Base-by-base conservation (phyloP, 441 rosid species). In the Croton setiger region DNA sequence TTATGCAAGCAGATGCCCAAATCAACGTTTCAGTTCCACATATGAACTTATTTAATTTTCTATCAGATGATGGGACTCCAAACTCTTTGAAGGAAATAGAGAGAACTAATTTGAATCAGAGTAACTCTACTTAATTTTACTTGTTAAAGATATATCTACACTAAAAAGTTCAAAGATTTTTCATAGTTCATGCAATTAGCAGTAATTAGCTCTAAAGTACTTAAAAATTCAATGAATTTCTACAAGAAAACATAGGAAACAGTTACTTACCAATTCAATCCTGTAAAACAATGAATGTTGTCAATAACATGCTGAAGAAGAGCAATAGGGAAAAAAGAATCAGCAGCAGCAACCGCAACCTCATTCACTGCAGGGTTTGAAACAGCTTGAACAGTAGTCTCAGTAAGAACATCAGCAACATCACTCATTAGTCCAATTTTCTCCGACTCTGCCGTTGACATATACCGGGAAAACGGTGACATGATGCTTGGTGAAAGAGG, bases 291-390 rank as follows among this genome's bases (percentile, higher is more conserved):
- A 77, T 90, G 97, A 67, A 94, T 87, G 8, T 71, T 74, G 74
- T 86, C 90, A 67, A 92, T 85, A 60, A 88, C 47, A 72, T 94
- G 81, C 76, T 92, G 98, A 79, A 92, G 82, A 20, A 75, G 74
- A 11, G 82, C 83, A 7, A 88, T 77, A 41, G 97, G 96, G 4
- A 79, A 74, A 82, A 74, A 87, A 60, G 87, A 88, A 79, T 92
- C 97, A 23, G 83, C 86, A 79, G 97, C 90, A 15, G 98, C 99
- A 70, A 81, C 18, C 12, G 99, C 83, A 68, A 94, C 99, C 74
- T 94, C 97, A 75, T 82, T 90, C 43, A 83, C 85, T 4, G 80
- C 81, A 48, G 88, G 84, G 39, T 88, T 68, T 48, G 84, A 79
- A 49, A 72, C 86, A 27, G 79, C 83, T 68, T 87, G 86, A 33